These are phyloP conservation scores for Schrenkiella parvula DNA, from an alignment of 345 rosid genomes.

Conservation along the genomic window DNA sequence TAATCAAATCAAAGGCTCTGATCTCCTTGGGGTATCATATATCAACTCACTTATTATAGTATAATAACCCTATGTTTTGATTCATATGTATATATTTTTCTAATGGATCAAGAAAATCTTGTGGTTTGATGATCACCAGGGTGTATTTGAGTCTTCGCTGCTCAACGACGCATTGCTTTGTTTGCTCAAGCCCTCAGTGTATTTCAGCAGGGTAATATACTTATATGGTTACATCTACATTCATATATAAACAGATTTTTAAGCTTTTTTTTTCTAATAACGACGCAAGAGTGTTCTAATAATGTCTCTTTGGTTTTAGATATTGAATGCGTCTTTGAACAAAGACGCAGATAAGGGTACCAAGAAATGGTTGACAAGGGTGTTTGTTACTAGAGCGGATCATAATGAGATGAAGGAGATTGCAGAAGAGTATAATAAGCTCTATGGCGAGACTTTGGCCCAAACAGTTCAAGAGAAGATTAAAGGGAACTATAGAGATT, in stretches of 20 bases:
- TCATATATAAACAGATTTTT: neutral
- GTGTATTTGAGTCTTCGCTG: conserved; percentile 38
- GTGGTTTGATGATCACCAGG: conserved; percentile 42
- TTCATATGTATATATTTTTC: neutral
- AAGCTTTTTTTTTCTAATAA: neutral
- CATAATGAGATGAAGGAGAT: conserved; percentile 54
- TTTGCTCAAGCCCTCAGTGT: conserved; percentile 53
- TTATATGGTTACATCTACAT: neutral
- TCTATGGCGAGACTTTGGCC: conserved; percentile 43
- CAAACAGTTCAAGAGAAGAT: conserved; percentile 47
- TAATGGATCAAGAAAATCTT: neutral
- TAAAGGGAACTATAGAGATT: conserved; percentile 78
- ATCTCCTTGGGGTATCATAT: conserved; percentile 47
- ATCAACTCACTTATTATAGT: neutral
- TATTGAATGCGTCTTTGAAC: conserved; percentile 54
- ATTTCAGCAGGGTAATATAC: conserved; percentile 62
- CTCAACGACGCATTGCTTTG: conserved; percentile 55
- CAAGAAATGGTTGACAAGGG: conserved; percentile 67
- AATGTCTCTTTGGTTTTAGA: conserved; percentile 34
- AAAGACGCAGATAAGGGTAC: conserved; percentile 45
- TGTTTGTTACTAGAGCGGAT: conserved; percentile 67
- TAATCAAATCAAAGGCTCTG: conserved; percentile 43
- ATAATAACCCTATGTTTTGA: neutral
- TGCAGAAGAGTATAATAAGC: conserved; percentile 39
- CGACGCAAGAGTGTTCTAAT: neutral